Evolutionary conservation across 768 basidiomycete species (phyloP).

Genomic region (Suillus placidus): DNA sequence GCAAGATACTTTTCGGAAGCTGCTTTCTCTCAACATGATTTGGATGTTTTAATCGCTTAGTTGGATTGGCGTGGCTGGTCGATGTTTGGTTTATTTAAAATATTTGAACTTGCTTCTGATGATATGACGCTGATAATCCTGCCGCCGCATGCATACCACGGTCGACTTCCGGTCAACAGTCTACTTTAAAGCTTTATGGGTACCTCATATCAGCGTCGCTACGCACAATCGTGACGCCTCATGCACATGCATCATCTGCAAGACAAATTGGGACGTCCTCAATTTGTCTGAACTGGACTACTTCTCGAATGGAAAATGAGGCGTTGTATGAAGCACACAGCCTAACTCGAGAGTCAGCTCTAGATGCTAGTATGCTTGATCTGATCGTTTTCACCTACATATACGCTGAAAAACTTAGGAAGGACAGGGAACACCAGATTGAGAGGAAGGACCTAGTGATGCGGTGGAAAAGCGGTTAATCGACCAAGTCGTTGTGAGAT

Average conservation of each 20-base stretch:
- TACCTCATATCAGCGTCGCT: no score
- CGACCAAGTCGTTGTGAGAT: background rate
- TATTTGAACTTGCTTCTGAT: background rate
- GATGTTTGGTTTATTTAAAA: constrained; percentile 5
- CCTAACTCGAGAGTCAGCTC: background rate
- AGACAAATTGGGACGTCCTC: no score
- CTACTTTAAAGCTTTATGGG: no score
- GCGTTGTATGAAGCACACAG: background rate
- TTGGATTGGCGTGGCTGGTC: background rate
- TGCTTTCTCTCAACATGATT: constrained; percentile 49
- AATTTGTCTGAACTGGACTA: no score
- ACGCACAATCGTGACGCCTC: no score
- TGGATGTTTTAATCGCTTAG: constrained; percentile 49
- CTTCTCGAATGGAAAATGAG: no score
- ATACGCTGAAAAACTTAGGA: constrained; percentile 30
- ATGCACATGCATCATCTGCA: no score
- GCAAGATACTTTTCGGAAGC: constrained; percentile 80
- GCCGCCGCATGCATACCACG: background rate
- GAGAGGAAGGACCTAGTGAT: constrained; percentile 10
- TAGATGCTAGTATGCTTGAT: constrained; percentile 23
- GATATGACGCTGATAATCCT: background rate
- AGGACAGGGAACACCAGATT: constrained; percentile 20
- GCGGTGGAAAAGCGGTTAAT: background rate
- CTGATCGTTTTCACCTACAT: constrained; percentile 33
- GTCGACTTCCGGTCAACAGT: no score